Conservation (phyloP, 2,329 filamentous ascomycete species). For the Hymenoscyphus repandus region DNA sequence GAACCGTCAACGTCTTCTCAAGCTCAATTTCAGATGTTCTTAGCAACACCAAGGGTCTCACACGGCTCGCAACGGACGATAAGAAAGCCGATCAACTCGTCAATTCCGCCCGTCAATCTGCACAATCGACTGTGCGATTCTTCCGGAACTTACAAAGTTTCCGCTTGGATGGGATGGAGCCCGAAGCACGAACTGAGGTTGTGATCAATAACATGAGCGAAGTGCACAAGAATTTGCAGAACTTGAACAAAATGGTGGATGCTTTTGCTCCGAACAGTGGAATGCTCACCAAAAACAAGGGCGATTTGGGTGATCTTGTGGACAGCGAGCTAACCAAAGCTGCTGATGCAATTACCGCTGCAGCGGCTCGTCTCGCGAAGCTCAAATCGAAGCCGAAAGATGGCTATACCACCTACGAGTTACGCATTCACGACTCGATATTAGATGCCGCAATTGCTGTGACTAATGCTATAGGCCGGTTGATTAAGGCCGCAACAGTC, state of each 20-base stretch:
- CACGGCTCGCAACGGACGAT: constrained; percentile 87
- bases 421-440: constrained; percentile 93
- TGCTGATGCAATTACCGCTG: constrained; percentile 90
- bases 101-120: constrained; percentile 76
- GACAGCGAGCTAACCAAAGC: constrained; percentile 89
- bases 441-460: constrained; percentile 89
- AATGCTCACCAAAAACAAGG: constrained; percentile 71
- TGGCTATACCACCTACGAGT: constrained; percentile 90
- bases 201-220: constrained; percentile 98
- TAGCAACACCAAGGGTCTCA: constrained; percentile 93
- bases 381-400: constrained; percentile 96
- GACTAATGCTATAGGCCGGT: constrained; percentile 84
- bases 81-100: constrained; percentile 87
- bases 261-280: constrained; percentile 82
- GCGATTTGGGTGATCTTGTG: constrained; percentile 88
- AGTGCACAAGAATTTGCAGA: constrained; percentile 89
- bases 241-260: constrained; percentile 88
- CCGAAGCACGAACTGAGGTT: constrained; percentile 89
- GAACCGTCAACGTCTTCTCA: constrained; percentile 83
- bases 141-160: constrained; percentile 94
- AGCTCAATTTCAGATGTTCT: constrained; percentile 90
- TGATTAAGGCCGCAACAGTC: constrained; percentile 90
- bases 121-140: constrained; percentile 84
- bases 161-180: constrained; percentile 83
- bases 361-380: constrained; percentile 81